A percentile compares a stretch with the other conserved stretches of the same genome.
These are phyloP conservation scores for Alternaria ventricosa DNA, from an alignment of 2,329 filamentous ascomycete species.

Conservation along the genomic window DNA sequence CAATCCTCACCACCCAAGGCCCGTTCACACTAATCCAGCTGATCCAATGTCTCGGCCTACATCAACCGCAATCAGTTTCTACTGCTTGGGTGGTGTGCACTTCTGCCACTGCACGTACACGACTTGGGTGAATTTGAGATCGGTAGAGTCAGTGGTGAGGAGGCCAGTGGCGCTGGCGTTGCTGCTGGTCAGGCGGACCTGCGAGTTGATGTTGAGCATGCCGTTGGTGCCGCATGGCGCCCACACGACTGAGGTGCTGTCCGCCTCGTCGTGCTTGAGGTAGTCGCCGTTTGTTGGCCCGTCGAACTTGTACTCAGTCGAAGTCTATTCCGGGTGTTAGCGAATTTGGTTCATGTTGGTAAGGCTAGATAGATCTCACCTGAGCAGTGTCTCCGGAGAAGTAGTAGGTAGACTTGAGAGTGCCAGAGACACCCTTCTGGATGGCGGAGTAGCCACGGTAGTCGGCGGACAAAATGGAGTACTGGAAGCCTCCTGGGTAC, in stretches of 20 bases:
- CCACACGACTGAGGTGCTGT: conserved; percentile 58
- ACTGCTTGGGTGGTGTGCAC: conserved; percentile 33
- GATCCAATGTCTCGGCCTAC: conserved; percentile 6
- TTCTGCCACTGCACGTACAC: conserved; percentile 56
- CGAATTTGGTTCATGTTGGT: background rate
- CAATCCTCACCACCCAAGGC: conserved; percentile 6
- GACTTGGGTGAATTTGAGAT: conserved; percentile 55
- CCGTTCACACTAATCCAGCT: conserved; percentile 15
- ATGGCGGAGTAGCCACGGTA: conserved; percentile 61
- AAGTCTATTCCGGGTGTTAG: conserved; percentile 34
- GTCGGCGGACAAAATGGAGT: conserved; percentile 59
- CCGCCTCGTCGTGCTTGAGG: conserved; percentile 51
- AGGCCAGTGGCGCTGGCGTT: conserved; percentile 46
- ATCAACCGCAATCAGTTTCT: conserved; percentile 20
- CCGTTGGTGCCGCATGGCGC: conserved; percentile 59
- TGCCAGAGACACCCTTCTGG: conserved; percentile 55
- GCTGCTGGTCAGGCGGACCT: conserved; percentile 51
- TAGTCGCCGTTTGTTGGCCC: conserved; percentile 49
- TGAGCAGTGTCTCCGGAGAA: conserved; percentile 57
- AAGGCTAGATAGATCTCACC: conserved; percentile 32
- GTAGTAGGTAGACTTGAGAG: conserved; percentile 62
- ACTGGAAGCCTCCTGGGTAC: conserved; percentile 61
- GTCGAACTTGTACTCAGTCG: conserved; percentile 50
- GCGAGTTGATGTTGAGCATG: conserved; percentile 62
- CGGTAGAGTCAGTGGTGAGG: conserved; percentile 58